These are phyloP conservation scores for Dalbergia oliveri DNA, from an alignment of 306 rosid species.

Conservation along the genomic window DNA sequence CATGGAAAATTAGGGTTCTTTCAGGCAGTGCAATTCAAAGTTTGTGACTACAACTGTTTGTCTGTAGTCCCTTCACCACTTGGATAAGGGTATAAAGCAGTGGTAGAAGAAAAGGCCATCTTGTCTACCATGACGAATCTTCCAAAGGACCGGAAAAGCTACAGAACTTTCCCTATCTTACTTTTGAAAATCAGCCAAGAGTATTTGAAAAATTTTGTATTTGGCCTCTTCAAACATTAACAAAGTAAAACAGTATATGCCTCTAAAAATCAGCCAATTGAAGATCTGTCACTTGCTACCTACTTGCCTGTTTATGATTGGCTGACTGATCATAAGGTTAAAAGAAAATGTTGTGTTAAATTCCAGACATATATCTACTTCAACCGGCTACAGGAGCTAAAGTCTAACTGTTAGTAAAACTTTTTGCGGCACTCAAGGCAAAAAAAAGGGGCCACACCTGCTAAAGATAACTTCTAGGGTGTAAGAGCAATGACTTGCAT, in stretches of 20 bases:
- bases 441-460: no score
- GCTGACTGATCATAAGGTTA: neutral
- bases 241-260: neutral
- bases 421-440: no score
- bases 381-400: no score
- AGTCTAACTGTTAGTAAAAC: no score
- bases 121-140: slow-evolving; percentile 7
- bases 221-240: neutral
- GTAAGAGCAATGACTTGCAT: neutral
- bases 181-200: neutral
- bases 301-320: neutral
- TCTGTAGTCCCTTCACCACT: slow-evolving; percentile 20
- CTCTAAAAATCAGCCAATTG: neutral
- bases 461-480: no score
- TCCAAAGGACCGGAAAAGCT: neutral
- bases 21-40: slow-evolving; percentile 43
- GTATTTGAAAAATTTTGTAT: neutral
- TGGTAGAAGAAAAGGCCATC: neutral
- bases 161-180: neutral
- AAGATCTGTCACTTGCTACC: neutral
- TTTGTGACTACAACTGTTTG: slow-evolving; percentile 52
- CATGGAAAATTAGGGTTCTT: slow-evolving; percentile 4
- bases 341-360: neutral
- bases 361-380: no score
- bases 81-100: slow-evolving; percentile 31